Conservation (phyloP, 129 eudicot genomes). For the Saposhnikovia divaricata region DNA sequence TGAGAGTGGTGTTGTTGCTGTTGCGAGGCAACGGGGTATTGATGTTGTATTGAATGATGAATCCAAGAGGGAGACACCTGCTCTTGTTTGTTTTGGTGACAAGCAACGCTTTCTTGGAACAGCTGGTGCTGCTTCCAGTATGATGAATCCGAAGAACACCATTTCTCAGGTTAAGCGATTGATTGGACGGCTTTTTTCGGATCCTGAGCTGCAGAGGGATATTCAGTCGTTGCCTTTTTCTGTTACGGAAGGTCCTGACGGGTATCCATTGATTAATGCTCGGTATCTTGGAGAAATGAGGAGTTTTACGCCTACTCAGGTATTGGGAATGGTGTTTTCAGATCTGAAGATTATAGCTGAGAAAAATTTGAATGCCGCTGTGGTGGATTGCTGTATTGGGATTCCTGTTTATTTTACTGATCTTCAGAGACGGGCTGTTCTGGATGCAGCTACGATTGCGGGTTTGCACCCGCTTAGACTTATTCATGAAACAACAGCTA, state of each 20-base stretch:
- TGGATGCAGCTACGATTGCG: constrained; percentile 84
- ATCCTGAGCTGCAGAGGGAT: constrained; percentile 84
- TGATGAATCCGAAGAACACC: constrained; percentile 93
- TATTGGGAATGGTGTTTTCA: constrained; percentile 74
- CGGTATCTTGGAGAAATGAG: constrained; percentile 63
- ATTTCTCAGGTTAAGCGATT: constrained; percentile 78
- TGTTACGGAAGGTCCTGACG: constrained; percentile 85
- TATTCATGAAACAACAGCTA: constrained; percentile 90
- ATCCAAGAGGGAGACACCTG: constrained; percentile 89
- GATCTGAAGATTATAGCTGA: constrained; percentile 71
- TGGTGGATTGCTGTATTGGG: constrained; percentile 90
- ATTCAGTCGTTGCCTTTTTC: constrained; percentile 59
- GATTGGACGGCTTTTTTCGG: constrained; percentile 69
- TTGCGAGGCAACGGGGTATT: constrained; percentile 88
- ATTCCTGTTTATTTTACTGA: constrained; percentile 85
- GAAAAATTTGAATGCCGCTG: constrained; percentile 77
- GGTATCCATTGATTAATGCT: constrained; percentile 72
- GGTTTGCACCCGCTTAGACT: constrained; percentile 82
- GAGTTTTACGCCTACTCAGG: constrained; percentile 74
- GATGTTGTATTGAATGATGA: constrained; percentile 88
- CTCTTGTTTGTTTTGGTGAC: constrained; percentile 88
- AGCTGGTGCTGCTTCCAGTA: constrained; percentile 85
- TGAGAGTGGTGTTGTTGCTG: constrained; percentile 90
- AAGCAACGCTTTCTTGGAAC: constrained; percentile 93
- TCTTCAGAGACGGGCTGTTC: constrained; percentile 81